These are phyloP conservation scores for Emergomyces pasteurianus DNA, from an alignment of 2,329 filamentous ascomycete species.

Conservation along the genomic window DNA sequence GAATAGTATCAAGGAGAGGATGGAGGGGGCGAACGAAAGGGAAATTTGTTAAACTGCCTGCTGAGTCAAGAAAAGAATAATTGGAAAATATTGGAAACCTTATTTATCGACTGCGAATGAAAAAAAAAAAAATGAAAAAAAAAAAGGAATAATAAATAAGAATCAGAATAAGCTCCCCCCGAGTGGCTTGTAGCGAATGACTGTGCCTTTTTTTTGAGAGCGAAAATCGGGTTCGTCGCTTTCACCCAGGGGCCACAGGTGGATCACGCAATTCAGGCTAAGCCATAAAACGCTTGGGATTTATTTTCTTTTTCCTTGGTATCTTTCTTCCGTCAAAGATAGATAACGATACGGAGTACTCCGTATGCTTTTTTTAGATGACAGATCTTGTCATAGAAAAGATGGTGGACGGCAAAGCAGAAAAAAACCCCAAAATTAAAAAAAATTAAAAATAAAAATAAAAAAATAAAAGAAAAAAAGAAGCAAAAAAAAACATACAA, in stretches of 20 bases:
- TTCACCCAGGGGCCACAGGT: not conserved
- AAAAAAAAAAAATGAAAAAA: not conserved
- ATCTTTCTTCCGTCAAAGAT: not conserved
- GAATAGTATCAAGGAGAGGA: not conserved
- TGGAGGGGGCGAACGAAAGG: too few relatives aligned
- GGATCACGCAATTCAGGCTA: conserved; percentile 1
- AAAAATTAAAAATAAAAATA: not conserved
- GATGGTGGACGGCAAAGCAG: not conserved
- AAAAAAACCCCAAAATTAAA: too few relatives aligned
- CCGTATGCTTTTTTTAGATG: not conserved
- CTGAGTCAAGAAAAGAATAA: not conserved
- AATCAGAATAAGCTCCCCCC: not conserved
- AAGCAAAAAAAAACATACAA: not conserved
- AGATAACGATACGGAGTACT: too few relatives aligned
- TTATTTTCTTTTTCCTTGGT: not conserved
- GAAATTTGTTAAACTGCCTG: not conserved
- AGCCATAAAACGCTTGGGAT: not conserved
- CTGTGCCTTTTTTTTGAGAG: not conserved
- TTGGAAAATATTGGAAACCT: too few relatives aligned
- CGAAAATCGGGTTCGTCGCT: not conserved
- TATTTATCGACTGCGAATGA: too few relatives aligned
- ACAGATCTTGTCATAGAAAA: not conserved
- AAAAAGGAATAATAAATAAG: not conserved
- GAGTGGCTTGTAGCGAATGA: too few relatives aligned
- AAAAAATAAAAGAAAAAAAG: too few relatives aligned